Percentiles rank a stretch among this genome's conserved stretches.
Evolutionary conservation across 305 asterid genomes (phyloP).

Genomic region (Petunia hybrid): DNA sequence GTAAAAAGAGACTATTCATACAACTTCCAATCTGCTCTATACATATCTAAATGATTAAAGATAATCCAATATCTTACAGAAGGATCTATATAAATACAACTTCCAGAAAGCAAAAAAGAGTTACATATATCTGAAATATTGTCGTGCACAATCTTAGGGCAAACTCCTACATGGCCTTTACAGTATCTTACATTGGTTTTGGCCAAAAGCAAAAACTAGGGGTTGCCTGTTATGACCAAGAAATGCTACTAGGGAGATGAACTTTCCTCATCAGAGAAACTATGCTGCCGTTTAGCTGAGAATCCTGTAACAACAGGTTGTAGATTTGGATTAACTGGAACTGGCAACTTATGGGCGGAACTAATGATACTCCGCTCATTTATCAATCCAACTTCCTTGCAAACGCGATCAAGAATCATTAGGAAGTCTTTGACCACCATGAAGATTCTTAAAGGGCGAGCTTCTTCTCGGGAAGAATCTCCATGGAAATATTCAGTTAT

Average conservation of each 20-base stretch:
- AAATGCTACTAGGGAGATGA: not conserved
- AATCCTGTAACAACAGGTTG: slow-evolving; percentile 28
- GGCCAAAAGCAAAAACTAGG: slow-evolving; percentile 27
- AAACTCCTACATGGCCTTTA: slow-evolving; percentile 17
- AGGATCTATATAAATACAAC: slow-evolving; percentile 28
- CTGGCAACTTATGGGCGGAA: slow-evolving; percentile 36
- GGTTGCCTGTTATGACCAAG: slow-evolving; percentile 4
- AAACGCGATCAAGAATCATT: slow-evolving; percentile 36
- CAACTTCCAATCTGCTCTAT: not conserved
- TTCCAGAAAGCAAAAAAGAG: not conserved
- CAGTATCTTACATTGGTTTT: slow-evolving; percentile 19
- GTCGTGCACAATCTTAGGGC: not conserved
- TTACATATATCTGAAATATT: not conserved
- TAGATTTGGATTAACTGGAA: slow-evolving; percentile 39
- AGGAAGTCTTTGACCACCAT: slow-evolving; percentile 41
- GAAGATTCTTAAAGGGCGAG: slow-evolving; percentile 41
- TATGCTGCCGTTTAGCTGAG: slow-evolving; percentile 27
- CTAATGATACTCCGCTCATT: slow-evolving; percentile 30
- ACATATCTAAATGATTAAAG: not conserved
- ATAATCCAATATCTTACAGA: slow-evolving; percentile 7
- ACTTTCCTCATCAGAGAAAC: slow-evolving; percentile 31
- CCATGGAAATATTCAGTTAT: slow-evolving; percentile 42
- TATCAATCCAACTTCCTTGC: slow-evolving; percentile 38
- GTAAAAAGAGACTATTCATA: not conserved
- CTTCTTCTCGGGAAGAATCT: slow-evolving; percentile 38